Evolutionary conservation across 306 rosid species (phyloP).

Genomic region (Fragaria iinumae): DNA sequence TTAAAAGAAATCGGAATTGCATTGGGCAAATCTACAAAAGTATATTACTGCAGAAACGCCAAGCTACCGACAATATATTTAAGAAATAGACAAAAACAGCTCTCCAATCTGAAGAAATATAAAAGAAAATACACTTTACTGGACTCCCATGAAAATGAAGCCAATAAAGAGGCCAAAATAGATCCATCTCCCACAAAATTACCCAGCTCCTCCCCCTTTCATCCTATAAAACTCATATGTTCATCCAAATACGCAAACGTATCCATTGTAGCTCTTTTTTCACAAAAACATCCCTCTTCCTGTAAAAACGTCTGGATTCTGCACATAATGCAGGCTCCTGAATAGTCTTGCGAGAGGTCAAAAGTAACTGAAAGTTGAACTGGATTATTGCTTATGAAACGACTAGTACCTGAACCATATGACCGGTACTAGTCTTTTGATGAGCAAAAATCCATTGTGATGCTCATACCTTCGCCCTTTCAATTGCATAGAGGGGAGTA

Average conservation of each 20-base stretch:
- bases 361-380: not conserved
- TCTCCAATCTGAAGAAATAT: not conserved
- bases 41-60: not conserved
- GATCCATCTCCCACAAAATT: not conserved
- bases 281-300: not conserved
- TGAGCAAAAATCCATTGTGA: not conserved
- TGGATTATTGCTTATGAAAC: too few species aligned
- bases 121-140: not conserved
- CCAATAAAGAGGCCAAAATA: not conserved
- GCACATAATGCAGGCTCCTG: not conserved
- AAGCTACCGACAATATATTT: not conserved
- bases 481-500: not conserved
- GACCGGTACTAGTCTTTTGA: not conserved
- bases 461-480: not conserved
- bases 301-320: not conserved
- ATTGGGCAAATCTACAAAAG: not conserved
- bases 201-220: not conserved
- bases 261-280: not conserved
- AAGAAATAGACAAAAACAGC: not conserved
- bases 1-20: not conserved
- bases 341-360: not conserved
- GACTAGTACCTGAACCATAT: not conserved
- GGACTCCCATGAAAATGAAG: not conserved
- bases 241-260: not conserved
- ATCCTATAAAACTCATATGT: not conserved